Base-by-base conservation (phyloP, 192 early-diverging fungal species). In the Obelidium mucronatum region DNA sequence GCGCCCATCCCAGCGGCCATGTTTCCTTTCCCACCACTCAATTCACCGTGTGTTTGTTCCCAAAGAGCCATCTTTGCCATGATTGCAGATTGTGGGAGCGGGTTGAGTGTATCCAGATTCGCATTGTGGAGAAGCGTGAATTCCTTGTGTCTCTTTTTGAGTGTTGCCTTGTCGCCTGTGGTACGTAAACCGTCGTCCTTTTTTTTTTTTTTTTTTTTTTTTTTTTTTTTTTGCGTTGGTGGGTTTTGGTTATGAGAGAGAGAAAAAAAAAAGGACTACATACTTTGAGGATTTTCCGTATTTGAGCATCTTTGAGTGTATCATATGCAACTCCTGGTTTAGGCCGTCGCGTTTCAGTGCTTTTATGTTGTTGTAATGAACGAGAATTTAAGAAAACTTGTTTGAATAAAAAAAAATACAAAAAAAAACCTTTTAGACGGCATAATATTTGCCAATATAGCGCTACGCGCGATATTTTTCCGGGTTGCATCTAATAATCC, bases 101-200 rank as follows among this genome's bases (percentile, higher is more conserved):
- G 74, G 22, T 22, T 13, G 2, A 33, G 42, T 24, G 42, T 37
- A 54, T 76, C 74, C 6, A 66, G 54, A 39, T 76, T 76, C 48
- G 74, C 62, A 36, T 76, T 63, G 44, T 66, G 62, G 13, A 44
- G 61, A 31, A 76, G 40, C 17, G 40, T 54, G 62, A 44, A 76
- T 67, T 76, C 74, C 28, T 52, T 31, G 53, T 76, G 74, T 17
- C 74, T 62, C 55, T 40, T 51, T 22, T 54, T 67, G 48, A 76
- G 61, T 30, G 54, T 76, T n/a, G 64, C 40, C 51, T 76, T 76
- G 54, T 76, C 74, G 26, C 74, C 74, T 22, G 42, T 66, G 6
- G 74, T 11, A 30, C 64, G 42, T 28, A 76, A 52, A 5, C 65
- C 65, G 24, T 67, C 63, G 6, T 76, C 74, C n/a, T n/a, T n/a